These are phyloP conservation scores for Lupinus albus DNA, from an alignment of 306 rosid genomes.

Conservation along the genomic window DNA sequence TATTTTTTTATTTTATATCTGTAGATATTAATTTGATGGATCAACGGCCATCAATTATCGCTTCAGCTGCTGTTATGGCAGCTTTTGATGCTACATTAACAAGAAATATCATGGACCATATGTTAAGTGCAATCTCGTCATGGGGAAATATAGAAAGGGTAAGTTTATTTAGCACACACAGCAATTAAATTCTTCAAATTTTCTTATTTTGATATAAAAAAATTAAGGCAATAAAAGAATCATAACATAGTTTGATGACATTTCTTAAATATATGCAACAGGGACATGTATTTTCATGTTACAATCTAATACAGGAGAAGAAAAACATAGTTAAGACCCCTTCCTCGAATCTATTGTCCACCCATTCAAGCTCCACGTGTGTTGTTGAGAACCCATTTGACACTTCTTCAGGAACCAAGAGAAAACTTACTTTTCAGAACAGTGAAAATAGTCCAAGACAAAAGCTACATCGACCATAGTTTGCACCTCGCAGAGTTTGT, in stretches of 20 bases:
- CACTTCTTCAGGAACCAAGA: conserved; percentile 61
- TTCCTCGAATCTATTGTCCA: conserved; percentile 49
- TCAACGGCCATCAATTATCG: conserved; percentile 69
- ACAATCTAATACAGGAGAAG: conserved; percentile 63
- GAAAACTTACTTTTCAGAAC: conserved; percentile 62
- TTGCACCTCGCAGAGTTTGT: conserved; percentile 43
- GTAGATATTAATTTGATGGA: conserved; percentile 67
- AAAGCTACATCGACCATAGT: conserved; percentile 55
- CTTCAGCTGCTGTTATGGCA: conserved; percentile 79
- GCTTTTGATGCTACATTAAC: conserved; percentile 58
- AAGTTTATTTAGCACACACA: conserved; percentile 36
- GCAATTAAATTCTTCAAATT: neutral
- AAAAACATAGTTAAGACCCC: conserved; percentile 59
- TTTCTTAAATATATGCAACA: conserved; percentile 47
- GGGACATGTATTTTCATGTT: conserved; percentile 69
- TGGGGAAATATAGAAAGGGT: conserved; percentile 71
- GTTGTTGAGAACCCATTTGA: conserved; percentile 54
- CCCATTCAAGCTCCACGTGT: conserved; percentile 45
- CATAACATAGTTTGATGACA: conserved; percentile 25
- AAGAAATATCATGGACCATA: conserved; percentile 55
- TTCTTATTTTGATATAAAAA: neutral
- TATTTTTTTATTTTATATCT: neutral
- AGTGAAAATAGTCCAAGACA: conserved; percentile 6
- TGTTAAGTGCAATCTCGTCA: conserved; percentile 51
- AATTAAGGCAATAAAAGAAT: neutral